These are phyloP conservation scores for Verticillium nonalfalfae DNA, from an alignment of 2,329 filamentous ascomycete genomes.

Conservation along the genomic window DNA sequence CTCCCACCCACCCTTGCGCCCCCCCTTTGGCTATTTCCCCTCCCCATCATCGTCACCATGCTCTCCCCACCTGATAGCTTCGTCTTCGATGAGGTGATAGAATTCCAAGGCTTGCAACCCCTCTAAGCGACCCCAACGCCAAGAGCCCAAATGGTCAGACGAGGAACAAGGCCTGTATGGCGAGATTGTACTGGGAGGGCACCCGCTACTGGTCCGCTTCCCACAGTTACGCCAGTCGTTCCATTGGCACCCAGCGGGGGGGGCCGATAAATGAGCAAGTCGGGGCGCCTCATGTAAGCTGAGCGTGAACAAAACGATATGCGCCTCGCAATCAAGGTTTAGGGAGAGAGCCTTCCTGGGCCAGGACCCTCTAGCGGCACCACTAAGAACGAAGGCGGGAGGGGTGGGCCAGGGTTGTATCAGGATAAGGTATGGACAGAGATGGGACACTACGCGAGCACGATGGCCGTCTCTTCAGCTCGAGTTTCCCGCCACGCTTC, in stretches of 20 bases:
- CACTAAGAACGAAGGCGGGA: background rate
- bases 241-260: background rate
- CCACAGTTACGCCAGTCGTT: background rate
- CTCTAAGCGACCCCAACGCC: background rate
- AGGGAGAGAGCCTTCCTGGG: background rate
- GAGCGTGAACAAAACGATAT: background rate
- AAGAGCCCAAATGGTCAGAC: background rate
- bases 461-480: background rate
- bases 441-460: background rate
- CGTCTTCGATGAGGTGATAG: background rate
- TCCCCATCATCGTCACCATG: background rate
- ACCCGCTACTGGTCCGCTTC: background rate
- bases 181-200: background rate
- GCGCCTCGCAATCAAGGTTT: background rate
- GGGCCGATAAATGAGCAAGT: background rate
- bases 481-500: background rate
- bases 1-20: background rate
- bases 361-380: too few species aligned
- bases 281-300: background rate
- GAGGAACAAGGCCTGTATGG: background rate
- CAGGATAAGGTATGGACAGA: background rate
- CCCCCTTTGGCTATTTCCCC: background rate
- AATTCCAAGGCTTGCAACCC: background rate
- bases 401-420: background rate
- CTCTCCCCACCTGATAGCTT: background rate